Evolutionary conservation across 176 grass and related monocot genomes (phyloP).

Genomic region (bread wheat (Triticum aestivum)): DNA sequence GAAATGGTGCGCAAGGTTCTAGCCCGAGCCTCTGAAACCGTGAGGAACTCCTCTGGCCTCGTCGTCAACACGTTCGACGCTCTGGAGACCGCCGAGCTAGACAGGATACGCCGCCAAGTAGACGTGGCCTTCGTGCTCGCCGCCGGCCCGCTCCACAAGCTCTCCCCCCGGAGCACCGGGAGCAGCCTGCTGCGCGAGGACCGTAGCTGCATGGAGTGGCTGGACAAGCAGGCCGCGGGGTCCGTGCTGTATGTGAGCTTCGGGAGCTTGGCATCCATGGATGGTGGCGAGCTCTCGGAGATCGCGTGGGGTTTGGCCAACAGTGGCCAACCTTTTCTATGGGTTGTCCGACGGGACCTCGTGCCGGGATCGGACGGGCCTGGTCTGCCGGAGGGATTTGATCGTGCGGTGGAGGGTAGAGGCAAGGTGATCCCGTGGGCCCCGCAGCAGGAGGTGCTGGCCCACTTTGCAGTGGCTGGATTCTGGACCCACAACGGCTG

Average conservation of each 20-base stretch:
- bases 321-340: constrained; percentile 26
- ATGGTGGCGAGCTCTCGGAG: background rate
- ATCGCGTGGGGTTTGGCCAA: constrained; percentile 12
- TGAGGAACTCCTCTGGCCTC: background rate
- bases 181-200: background rate
- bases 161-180: background rate
- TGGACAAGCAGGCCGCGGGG: background rate
- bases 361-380: background rate
- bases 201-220: constrained; percentile 29
- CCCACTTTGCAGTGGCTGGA: constrained; percentile 13
- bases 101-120: background rate
- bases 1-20: background rate
- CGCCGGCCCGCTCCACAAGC: constrained; percentile 38
- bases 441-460: constrained; percentile 37
- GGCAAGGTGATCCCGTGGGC: constrained; percentile 43
- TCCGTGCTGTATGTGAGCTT: constrained; percentile 50
- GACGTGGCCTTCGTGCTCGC: background rate
- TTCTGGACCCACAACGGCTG: constrained; percentile 43
- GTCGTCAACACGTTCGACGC: constrained; percentile 33
- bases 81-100: constrained; percentile 6
- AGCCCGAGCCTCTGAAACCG: background rate
- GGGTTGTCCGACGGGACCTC: constrained; percentile 28
- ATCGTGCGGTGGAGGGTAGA: background rate
- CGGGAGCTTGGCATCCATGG: constrained; percentile 33
- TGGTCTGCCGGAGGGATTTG: background rate